Base-by-base conservation (phyloP, 176 grass and related monocot genomes). In the Aechmea fasciata region DNA sequence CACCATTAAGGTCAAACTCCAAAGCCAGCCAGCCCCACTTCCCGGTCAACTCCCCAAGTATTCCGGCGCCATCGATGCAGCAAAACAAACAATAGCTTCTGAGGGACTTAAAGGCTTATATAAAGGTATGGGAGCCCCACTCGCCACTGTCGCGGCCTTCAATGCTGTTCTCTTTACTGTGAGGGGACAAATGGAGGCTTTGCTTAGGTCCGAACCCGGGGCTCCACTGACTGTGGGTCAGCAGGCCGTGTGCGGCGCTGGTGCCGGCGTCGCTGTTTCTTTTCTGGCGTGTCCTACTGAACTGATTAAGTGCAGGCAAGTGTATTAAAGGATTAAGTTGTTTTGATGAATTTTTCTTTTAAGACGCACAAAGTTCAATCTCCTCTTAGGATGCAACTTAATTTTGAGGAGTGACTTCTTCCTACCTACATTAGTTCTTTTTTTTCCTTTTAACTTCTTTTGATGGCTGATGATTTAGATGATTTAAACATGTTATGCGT, bases 1-100 rank as follows among this genome's bases (percentile, higher is more conserved):
- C 77, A 91, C 91, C 49, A 85, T 91, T 76, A 88, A 91, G 79
- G 87, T 96, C 29, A 96, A 96, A 85, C 91, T 96, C 25, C 87
- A 91, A 75, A 91, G 87, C 73, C 91, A 96, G 69, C 82, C 92
- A 1, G 80, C 78, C 11, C 88, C 88, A 13, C 63, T 75, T 10
- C 85, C 83, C 0, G 88, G 88, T 26, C 85, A 78, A 75, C 77
- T 72, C 23, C 85, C 92, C 3, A 83, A 77, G 68, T 96, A 84
- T 68, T 62, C 88, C 3, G 92, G 92, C 9, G 85, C 92, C 52
- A 69, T 73, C 12, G 92, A 89, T 70, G 92, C 88, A 18, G 81
- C 86, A 15, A 86, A 75, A 71, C 80, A 96, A 78, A 91, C 92
- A 13, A 13, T 91, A 3, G 75, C 78, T 14, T 77, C 85, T 4